Percentiles rank a stretch among this genome's conserved stretches.
phyloP scores from a whole-genome alignment of 371 early-diverging fungal species.

The Apophysomyces ossiformis region DNA sequence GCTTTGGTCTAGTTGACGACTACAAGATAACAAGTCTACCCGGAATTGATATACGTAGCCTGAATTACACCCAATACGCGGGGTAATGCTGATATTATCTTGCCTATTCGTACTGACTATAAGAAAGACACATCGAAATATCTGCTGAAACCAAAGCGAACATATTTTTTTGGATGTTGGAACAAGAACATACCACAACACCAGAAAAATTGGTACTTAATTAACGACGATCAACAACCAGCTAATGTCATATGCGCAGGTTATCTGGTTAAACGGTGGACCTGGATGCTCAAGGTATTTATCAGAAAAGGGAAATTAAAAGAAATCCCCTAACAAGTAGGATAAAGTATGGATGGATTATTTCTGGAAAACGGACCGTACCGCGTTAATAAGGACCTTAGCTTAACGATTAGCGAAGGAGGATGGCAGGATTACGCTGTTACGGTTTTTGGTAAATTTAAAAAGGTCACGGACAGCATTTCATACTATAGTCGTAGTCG shows the following conservation, averaged over 20 bases:
- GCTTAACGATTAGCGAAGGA: slow-evolving; percentile 54
- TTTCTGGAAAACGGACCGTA: slow-evolving; percentile 88
- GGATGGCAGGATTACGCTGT: slow-evolving; percentile 80
- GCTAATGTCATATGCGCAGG: slow-evolving; percentile 35
- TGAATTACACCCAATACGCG: slow-evolving; percentile 62
- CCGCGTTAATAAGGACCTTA: slow-evolving; percentile 53
- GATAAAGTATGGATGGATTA: slow-evolving; percentile 79
- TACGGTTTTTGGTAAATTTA: slow-evolving; percentile 64
- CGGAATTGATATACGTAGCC: slow-evolving; percentile 41
- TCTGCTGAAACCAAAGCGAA: slow-evolving; percentile 43
- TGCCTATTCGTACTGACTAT: neutral
- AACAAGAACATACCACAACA: slow-evolving; percentile 35
- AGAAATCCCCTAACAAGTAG: neutral
- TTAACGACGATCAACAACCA: neutral
- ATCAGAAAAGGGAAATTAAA: slow-evolving; percentile 9
- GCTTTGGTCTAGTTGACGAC: slow-evolving; percentile 48
- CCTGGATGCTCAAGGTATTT: slow-evolving; percentile 48
- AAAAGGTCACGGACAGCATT: neutral
- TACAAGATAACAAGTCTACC: slow-evolving; percentile 60
- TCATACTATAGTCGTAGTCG: slow-evolving; percentile 56
- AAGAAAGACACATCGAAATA: slow-evolving; percentile 51
- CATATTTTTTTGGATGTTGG: slow-evolving; percentile 64
- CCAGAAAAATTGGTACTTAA: slow-evolving; percentile 41
- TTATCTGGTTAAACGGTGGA: slow-evolving; percentile 92
- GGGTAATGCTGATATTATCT: slow-evolving; percentile 44